Conservation (phyloP, 1,139 yeast species). For the Saccharomyces hybrid region DNA sequence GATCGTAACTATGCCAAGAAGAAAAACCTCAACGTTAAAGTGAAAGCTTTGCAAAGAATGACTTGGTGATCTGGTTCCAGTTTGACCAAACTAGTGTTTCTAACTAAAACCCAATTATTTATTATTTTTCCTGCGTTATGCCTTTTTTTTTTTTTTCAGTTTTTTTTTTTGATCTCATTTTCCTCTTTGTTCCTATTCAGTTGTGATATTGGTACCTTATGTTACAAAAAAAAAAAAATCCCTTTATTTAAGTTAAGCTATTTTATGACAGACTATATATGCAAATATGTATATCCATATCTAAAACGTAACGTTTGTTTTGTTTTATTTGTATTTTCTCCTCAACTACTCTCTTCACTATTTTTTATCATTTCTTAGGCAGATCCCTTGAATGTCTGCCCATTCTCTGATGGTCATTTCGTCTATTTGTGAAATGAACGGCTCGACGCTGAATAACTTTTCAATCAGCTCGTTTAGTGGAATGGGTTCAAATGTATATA, state of each 20-base stretch:
- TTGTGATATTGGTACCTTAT: neutral
- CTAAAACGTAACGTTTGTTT: neutral
- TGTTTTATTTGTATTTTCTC: too few relatives aligned
- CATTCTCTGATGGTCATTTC: constrained; percentile 26
- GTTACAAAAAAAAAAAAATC: neutral
- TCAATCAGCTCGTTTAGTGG: constrained; percentile 16
- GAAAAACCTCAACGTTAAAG: constrained; percentile 12
- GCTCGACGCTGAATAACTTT: constrained; percentile 17
- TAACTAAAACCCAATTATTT: neutral
- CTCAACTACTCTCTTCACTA: neutral
- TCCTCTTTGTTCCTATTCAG: too few relatives aligned
- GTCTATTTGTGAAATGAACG: constrained; percentile 26
- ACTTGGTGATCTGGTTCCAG: constrained; percentile 33
- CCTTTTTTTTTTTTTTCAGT: neutral
- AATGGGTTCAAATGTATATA: constrained; percentile 28
- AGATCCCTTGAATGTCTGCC: constrained; percentile 30
- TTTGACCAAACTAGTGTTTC: neutral
- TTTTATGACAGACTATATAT: neutral
- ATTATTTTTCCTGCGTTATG: neutral
- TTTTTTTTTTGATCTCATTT: neutral
- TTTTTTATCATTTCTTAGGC: constrained; percentile 14
- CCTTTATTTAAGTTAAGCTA: neutral
- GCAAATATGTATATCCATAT: neutral
- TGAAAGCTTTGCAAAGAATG: constrained; percentile 12
- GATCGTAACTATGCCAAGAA: neutral